Evolutionary conservation across 140 eudicot species (phyloP).

Genomic region (Bidens hawaiensis): DNA sequence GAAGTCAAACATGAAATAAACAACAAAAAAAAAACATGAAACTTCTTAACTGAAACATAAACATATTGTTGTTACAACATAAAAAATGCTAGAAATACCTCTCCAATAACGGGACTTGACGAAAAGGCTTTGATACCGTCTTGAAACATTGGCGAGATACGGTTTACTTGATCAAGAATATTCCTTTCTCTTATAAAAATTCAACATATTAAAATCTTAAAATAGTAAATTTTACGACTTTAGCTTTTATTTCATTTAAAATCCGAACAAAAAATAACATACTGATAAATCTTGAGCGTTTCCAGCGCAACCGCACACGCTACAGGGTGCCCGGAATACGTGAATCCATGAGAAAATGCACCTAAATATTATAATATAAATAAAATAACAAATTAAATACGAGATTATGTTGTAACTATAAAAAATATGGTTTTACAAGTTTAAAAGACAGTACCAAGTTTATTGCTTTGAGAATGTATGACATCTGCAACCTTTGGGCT

Average conservation of each 20-base stretch:
- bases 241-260: neutral
- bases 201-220: neutral
- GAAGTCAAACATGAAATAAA: neutral
- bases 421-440: neutral
- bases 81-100: constrained; percentile 40
- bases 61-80: neutral
- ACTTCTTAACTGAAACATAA: neutral
- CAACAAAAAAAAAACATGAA: no score
- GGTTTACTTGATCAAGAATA: constrained; percentile 64
- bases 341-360: constrained; percentile 86
- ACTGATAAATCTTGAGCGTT: constrained; percentile 84
- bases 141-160: constrained; percentile 75
- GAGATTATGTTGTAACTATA: neutral
- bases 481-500: constrained; percentile 77
- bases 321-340: constrained; percentile 95
- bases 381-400: neutral
- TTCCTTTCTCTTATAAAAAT: constrained; percentile 62
- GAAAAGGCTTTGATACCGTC: constrained; percentile 75
- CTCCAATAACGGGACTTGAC: constrained; percentile 79
- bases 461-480: constrained; percentile 77
- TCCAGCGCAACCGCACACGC: constrained; percentile 95
- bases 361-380: constrained; percentile 35
- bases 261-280: constrained; percentile 14
- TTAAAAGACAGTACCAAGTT: constrained; percentile 53
- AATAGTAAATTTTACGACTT: neutral